phyloP scores from a whole-genome alignment of 352 stramenopile genomes.

The Phytopythium sindhum region DNA sequence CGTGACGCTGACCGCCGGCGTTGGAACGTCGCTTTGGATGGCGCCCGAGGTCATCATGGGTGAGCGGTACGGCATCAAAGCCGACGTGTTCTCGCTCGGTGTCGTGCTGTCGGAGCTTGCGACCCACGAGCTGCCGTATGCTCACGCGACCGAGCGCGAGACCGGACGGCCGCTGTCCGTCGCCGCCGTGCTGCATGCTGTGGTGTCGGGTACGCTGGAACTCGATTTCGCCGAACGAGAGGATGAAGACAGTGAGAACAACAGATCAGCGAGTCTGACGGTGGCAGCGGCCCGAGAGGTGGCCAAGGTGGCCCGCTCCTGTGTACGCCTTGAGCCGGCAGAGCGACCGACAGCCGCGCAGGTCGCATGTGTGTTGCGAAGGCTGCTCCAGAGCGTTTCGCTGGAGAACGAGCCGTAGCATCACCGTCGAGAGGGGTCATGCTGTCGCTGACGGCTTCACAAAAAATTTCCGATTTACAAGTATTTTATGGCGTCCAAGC shows the following conservation, averaged over 20 bases:
- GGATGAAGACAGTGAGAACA: constrained; percentile 6
- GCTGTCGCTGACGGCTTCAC: not conserved
- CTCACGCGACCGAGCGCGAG: constrained; percentile 19
- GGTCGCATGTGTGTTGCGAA: constrained; percentile 54
- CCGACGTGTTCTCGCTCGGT: constrained; percentile 48
- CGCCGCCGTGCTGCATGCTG: constrained; percentile 43
- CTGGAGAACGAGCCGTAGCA: constrained; percentile 1
- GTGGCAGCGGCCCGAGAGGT: constrained; percentile 16
- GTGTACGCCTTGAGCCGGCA: constrained; percentile 46
- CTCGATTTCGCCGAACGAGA: constrained; percentile 37
- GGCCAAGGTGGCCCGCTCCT: constrained; percentile 36
- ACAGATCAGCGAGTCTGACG: not conserved
- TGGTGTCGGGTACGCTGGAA: constrained; percentile 37
- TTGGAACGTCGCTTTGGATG: constrained; percentile 42
- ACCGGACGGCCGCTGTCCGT: constrained; percentile 24
- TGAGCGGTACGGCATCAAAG: constrained; percentile 38
- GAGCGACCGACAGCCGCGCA: constrained; percentile 49
- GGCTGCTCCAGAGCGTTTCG: not conserved
- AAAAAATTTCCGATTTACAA: not conserved
- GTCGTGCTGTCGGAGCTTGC: constrained; percentile 28
- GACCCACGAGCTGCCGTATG: constrained; percentile 34
- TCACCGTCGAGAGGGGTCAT: not conserved
- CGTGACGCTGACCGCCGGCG: constrained; percentile 40
- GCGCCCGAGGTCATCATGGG: constrained; percentile 44
- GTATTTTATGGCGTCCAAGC: too few species aligned